phyloP scores from a whole-genome alignment of 2,329 filamentous ascomycete species.

The Trichoderma breve region DNA sequence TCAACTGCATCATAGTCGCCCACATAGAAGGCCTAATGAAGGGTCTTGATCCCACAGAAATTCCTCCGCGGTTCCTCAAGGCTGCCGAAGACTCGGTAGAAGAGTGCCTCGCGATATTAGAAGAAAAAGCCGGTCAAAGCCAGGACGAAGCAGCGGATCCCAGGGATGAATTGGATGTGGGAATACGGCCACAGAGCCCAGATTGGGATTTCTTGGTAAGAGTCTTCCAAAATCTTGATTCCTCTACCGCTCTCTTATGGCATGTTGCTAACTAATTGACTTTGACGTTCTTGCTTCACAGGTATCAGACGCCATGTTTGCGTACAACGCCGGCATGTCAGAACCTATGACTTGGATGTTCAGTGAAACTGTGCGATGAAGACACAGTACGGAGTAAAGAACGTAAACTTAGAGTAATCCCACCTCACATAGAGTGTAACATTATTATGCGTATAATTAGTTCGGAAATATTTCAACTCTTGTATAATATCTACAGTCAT shows the following conservation, averaged over 20 bases:
- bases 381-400: not conserved
- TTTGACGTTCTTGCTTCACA: not conserved
- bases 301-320: slow-evolving; percentile 3
- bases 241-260: accelerated
- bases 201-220: slow-evolving; percentile 31
- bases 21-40: slow-evolving; percentile 44
- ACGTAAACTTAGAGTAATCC: not conserved
- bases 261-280: not conserved
- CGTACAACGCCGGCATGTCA: not conserved
- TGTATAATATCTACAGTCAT: not conserved
- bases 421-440: not conserved
- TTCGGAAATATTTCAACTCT: not conserved
- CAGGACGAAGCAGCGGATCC: slow-evolving; percentile 7
- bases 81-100: slow-evolving; percentile 38
- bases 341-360: slow-evolving; percentile 21
- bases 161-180: not conserved
- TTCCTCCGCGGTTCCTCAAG: slow-evolving; percentile 35
- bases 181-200: slow-evolving; percentile 16
- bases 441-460: not conserved
- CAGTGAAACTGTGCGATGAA: not conserved
- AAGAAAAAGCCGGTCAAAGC: slow-evolving; percentile 28
- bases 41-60: slow-evolving; percentile 35
- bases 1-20: slow-evolving; percentile 31
- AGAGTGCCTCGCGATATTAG: slow-evolving; percentile 36
- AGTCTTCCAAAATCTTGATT: too few species aligned